Conservation (phyloP, 2,329 filamentous ascomycete species). For the Ophiostoma tasmaniense region DNA sequence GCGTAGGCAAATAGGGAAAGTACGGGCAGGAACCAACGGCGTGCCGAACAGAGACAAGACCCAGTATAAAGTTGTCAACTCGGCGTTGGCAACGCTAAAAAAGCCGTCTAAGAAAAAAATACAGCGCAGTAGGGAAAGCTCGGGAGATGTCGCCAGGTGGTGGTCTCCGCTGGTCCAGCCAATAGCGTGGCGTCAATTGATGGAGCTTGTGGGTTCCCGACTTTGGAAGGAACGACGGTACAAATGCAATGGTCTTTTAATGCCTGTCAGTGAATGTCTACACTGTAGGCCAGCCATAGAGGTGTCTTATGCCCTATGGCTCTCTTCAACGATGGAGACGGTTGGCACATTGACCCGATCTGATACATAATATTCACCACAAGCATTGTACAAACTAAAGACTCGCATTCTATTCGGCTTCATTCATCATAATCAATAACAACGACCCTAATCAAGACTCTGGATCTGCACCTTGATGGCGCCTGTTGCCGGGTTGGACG, state of each 20-base stretch:
- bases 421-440: background rate
- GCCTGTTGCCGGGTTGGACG: constrained; percentile 69
- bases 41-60: background rate
- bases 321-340: background rate
- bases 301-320: background rate
- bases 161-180: constrained; percentile 21
- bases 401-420: background rate
- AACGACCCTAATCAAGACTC: constrained; percentile 47
- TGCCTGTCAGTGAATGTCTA: background rate
- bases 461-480: constrained; percentile 98
- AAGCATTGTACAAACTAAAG: no score
- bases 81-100: background rate
- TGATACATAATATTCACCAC: no score
- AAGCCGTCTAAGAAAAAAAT: background rate
- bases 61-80: constrained; percentile 1
- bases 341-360: no score
- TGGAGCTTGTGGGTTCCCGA: constrained; percentile 9
- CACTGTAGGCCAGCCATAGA: background rate
- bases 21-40: constrained; percentile 5
- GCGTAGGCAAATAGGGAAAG: background rate
- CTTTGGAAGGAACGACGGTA: background rate
- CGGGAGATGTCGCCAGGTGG: constrained; percentile 28
- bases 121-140: constrained; percentile 24
- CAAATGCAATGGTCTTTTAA: background rate
- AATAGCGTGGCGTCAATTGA: constrained; percentile 21